Conservation (phyloP, 148 eudicot species). For the Beta vulgaris region DNA sequence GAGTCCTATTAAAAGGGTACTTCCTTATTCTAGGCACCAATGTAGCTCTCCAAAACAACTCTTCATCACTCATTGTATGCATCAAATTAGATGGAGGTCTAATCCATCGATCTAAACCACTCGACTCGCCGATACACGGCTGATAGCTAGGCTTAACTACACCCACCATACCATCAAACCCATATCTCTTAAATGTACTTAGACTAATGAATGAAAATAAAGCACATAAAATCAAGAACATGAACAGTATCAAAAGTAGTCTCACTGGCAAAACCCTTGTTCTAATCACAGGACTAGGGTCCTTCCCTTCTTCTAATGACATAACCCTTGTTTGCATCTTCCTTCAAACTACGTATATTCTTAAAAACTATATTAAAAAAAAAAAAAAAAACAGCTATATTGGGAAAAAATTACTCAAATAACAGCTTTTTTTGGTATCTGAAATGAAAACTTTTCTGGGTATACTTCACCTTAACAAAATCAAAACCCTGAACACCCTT, state of each 20-base stretch:
- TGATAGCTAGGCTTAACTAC: constrained; percentile 40
- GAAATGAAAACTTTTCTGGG: too few species aligned
- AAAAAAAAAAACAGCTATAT: too few species aligned
- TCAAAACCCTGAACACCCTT: constrained; percentile 19
- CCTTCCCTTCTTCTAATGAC: constrained; percentile 75
- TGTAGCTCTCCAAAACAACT: constrained; percentile 81
- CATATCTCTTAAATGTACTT: constrained; percentile 46
- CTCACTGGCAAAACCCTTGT: constrained; percentile 64
- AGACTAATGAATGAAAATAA: constrained; percentile 57
- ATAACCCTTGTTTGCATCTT: constrained; percentile 42
- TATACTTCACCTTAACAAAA: too few species aligned
- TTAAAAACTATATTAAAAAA: too few species aligned
- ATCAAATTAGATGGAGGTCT: constrained; percentile 66
- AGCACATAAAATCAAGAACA: constrained; percentile 55
- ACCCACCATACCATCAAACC: constrained; percentile 40
- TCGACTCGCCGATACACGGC: constrained; percentile 45
- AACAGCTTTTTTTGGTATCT: too few species aligned
- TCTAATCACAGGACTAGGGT: constrained; percentile 40
- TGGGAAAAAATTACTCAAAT: too few species aligned
- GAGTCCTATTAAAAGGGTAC: constrained; percentile 62
- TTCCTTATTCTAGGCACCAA: constrained; percentile 54
- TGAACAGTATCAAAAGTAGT: constrained; percentile 43
- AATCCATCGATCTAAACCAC: constrained; percentile 51
- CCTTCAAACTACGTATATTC: too few species aligned
- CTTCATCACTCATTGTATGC: constrained; percentile 73